Base-by-base conservation (phyloP, 371 early-diverging fungal genomes). In the Scutellospora calospora region DNA sequence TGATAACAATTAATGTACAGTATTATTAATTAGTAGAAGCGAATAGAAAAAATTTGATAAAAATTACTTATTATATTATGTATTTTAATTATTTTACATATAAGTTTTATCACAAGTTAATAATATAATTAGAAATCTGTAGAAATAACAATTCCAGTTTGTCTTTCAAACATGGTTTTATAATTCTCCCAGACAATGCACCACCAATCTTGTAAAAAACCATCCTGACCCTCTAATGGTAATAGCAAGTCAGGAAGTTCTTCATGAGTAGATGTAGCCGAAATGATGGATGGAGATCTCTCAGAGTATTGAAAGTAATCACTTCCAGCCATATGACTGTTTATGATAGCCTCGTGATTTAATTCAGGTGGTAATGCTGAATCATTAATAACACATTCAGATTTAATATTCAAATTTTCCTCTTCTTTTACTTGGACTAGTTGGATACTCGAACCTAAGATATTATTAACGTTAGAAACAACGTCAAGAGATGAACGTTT, bases 161-260 rank as follows among this genome's bases (percentile, higher is more conserved):
- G 20, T 38, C n/a, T 20, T 68, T 68, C 69, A 41, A 5, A 22
- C 12, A 41, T n/a, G 14, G 12, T 22, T 9, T 41, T 68, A 45
- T 22, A 68, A n/a, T 5, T 22, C 14, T 68, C 45, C 69, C 69
- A 68, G 14, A 68, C 20, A 12, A 14, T 68, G 20, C 33, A 45
- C 35, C 35, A 68, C 69, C 69, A 68, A 18, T 68, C 69, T n/a
- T 35, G 33, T 2, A 68, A 25, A 41, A 68, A 68, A 35, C 35
- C 69, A 22, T 38, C 69, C 14, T 33, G 69, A 35, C 33, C 69
- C 11, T 68, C 69, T 22, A 68, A 68, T 22, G 69, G 69, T 41
- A 68, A 68, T 41, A 38, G 25, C 38, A 68, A 35, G 25, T 41
- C 38, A 38, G 69, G 69, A 68, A 41, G 41, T 41, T 68, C 41